phyloP scores from a whole-genome alignment of 345 rosid genomes.

The Gynandropsis gynandra region DNA sequence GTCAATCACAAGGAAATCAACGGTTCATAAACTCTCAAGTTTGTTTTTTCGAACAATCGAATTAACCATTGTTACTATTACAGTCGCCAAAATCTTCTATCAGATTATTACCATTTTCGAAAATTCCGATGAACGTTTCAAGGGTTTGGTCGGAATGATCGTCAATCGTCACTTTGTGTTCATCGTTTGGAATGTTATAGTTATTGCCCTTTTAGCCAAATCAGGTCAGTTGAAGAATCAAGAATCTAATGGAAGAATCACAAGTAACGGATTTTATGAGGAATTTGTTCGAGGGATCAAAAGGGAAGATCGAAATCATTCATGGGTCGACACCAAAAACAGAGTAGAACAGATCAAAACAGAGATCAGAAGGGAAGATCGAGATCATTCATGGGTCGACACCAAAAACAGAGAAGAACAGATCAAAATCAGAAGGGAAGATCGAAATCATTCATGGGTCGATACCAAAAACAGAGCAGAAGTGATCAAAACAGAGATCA shows the following conservation, averaged over 20 bases:
- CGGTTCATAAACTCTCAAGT: conserved; percentile 37
- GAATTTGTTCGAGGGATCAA: conserved; percentile 42
- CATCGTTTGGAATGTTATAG: conserved; percentile 58
- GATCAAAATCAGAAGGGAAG: no score
- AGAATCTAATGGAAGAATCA: conserved; percentile 23
- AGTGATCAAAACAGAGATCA: conserved; percentile 7
- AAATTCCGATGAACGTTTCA: conserved; percentile 44
- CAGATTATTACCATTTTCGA: conserved; percentile 47
- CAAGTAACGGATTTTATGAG: conserved; percentile 35
- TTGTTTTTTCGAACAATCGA: conserved; percentile 46
- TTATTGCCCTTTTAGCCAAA: conserved; percentile 53
- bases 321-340: conserved; percentile 11
- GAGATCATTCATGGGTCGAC: no score
- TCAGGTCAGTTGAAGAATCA: conserved; percentile 48
- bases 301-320: conserved; percentile 21
- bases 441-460: no score
- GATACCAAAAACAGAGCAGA: no score
- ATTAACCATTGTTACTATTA: conserved; percentile 40
- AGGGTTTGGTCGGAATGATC: conserved; percentile 36
- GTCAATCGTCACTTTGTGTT: conserved; percentile 66
- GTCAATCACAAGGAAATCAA: conserved; percentile 38
- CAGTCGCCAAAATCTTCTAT: conserved; percentile 47
- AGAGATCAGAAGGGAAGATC: no score
- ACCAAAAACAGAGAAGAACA: conserved; percentile 14
- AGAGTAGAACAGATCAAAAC: conserved; percentile 35